Conservation (phyloP, 208 protist species). For the Trypanosoma theileri region DNA sequence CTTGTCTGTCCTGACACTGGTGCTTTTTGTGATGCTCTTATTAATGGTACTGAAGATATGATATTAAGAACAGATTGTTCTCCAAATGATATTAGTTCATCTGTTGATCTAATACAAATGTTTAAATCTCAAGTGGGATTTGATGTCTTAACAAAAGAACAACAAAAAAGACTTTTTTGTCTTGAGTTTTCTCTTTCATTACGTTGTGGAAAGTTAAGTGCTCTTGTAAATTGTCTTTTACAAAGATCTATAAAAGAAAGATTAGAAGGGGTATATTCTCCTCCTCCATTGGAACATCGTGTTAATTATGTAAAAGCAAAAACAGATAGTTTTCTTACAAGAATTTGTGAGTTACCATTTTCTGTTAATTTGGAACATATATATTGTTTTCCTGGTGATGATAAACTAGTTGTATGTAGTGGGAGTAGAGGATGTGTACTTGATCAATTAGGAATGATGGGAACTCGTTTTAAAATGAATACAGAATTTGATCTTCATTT, state of each 20-base stretch:
- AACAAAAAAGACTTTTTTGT: constrained; percentile 29
- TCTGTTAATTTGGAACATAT: constrained; percentile 20
- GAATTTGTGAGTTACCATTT: constrained; percentile 31
- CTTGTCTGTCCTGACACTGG: constrained; percentile 25
- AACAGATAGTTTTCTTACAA: constrained; percentile 35
- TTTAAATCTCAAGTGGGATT: constrained; percentile 37
- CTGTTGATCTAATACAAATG: constrained; percentile 58
- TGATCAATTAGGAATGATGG: constrained; percentile 49
- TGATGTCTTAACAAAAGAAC: constrained; percentile 18
- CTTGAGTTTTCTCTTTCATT: constrained; percentile 59
- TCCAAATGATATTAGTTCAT: constrained; percentile 34
- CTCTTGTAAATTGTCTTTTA: constrained; percentile 47
- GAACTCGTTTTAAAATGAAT: constrained; percentile 31
- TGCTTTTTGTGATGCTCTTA: constrained; percentile 43
- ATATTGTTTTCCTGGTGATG: constrained; percentile 28
- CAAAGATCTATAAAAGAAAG: constrained; percentile 20
- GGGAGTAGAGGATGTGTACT: constrained; percentile 22
- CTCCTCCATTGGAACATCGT: constrained; percentile 24
- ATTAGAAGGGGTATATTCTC: constrained; percentile 19
- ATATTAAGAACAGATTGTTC: constrained; percentile 23
- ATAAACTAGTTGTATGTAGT: constrained; percentile 30
- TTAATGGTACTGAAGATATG: constrained; percentile 52
- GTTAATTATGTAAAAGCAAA: constrained; percentile 27
- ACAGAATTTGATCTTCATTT: constrained; percentile 24
- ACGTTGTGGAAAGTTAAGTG: constrained; percentile 53